Base-by-base conservation (phyloP, 2,329 filamentous ascomycete genomes). In the Aspergillus fischeri region DNA sequence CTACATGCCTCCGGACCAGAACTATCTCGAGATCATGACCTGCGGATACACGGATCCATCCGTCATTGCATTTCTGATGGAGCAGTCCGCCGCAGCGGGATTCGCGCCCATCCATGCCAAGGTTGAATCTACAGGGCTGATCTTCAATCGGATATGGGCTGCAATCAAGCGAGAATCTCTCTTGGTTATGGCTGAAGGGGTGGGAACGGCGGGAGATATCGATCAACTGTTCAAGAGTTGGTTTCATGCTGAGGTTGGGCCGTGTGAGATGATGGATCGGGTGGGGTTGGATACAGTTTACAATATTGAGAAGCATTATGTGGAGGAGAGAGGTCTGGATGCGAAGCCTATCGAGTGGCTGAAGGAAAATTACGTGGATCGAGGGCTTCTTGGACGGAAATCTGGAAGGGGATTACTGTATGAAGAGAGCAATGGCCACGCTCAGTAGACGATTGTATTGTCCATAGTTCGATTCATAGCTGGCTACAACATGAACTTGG, bases 91-190 rank as follows among this genome's bases (percentile, higher is more conserved):
- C 14, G 75, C 76, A 11, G 73, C 70, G 3, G 80, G 74, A 0
- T 73, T 76, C 42, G 62, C 71, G 2, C 80, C 79, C 0, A 73
- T 75, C 21, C 64, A 73, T 4, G 79, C 79, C 0, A 63, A 71
- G 10, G 78, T 76, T 51, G 77, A 83, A 60, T 82, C 80, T 0
- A 81, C 80, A 0, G 69, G 82, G 0, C 79, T 84, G 60, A 79
- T 84, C 42, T 81, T 82, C 62, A 84, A 84, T 55, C 77, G 82
- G 0, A 64, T 84, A 0, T 84, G 82, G 81, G 82, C 82, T 1
- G 81, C 81, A 0, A 73, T 84, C 25, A 84, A 84, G 66, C 72
- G 82, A 1, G 81, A 84, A 60, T 66, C 70, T 1, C 58, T 84
- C 51, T 75, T 66, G 0, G 79, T 83, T 9, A 60, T 84, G 4